phyloP scores from a whole-genome alignment of 305 asterid genomes.

The Vinca major region DNA sequence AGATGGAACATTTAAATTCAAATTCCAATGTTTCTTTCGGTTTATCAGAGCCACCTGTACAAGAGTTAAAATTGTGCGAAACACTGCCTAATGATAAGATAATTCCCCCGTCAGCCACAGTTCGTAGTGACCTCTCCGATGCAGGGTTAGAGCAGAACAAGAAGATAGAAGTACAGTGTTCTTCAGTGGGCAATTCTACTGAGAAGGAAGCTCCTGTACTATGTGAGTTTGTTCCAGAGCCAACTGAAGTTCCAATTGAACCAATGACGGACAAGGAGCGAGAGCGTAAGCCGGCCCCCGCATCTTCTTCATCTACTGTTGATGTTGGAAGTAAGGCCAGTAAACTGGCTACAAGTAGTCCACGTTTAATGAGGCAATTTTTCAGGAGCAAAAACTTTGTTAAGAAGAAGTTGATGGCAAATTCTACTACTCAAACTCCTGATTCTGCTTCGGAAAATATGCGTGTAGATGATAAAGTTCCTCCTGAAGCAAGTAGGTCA shows the following conservation, averaged over 20 bases:
- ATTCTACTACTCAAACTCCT: constrained; percentile 25
- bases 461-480: constrained; percentile 25
- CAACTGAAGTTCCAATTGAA: constrained; percentile 24
- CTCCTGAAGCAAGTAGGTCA: constrained; percentile 26
- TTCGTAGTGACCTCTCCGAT: constrained; percentile 18
- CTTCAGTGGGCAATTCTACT: constrained; percentile 19
- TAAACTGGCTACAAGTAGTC: constrained; percentile 27
- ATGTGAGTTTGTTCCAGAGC: constrained; percentile 21
- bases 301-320: constrained; percentile 23
- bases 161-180: constrained; percentile 15
- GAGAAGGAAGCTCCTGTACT: constrained; percentile 24
- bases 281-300: constrained; percentile 19
- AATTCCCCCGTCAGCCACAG: constrained; percentile 17
- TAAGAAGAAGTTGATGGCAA: constrained; percentile 35
- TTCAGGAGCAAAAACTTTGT: constrained; percentile 32
- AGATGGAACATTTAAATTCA: constrained; percentile 19
- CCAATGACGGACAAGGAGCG: constrained; percentile 19
- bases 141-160: constrained; percentile 19
- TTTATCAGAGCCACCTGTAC: constrained; percentile 11
- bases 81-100: constrained; percentile 13
- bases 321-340: constrained; percentile 21
- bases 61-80: constrained; percentile 11
- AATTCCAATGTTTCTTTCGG: constrained; percentile 19
- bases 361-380: constrained; percentile 27
- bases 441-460: constrained; percentile 19